Evolutionary conservation across 164 flowering plant species (phyloP).

Genomic region (Chimonanthus salicifolius): DNA sequence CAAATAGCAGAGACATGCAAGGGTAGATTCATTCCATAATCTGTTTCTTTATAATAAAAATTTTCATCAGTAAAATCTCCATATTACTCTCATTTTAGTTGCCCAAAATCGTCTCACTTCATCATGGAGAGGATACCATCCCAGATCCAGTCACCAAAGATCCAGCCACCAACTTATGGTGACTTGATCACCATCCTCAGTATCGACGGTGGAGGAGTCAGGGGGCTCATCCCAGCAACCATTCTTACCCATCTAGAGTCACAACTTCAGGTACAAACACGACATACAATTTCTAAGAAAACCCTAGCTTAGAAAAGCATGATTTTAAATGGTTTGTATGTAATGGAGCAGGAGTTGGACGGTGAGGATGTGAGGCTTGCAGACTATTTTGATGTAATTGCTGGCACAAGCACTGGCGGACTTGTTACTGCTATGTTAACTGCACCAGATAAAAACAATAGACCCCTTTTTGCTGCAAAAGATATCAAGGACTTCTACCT

Average conservation of each 20-base stretch:
- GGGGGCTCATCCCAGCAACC: constrained; percentile 11
- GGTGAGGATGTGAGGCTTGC: constrained; percentile 29
- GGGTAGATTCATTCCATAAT: no score
- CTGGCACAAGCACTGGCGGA: constrained; percentile 45
- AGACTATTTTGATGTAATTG: constrained; percentile 37
- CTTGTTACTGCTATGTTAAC: constrained; percentile 37
- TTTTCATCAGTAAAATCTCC: background rate
- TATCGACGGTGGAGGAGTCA: constrained; percentile 12
- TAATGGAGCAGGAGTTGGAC: constrained; percentile 21
- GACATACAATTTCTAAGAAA: no score
- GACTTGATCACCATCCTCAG: constrained; percentile 7
- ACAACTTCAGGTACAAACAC: constrained; percentile 7
- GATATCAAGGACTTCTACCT: constrained; percentile 29
- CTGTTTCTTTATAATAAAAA: background rate
- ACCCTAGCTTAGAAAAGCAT: background rate
- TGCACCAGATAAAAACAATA: constrained; percentile 21
- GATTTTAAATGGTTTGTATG: background rate
- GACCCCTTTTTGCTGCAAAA: constrained; percentile 33
- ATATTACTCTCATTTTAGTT: no score
- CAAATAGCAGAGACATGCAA: no score
- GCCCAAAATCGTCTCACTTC: background rate
- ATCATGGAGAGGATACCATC: background rate
- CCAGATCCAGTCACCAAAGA: no score
- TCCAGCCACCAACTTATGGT: constrained; percentile 10
- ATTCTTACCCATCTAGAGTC: constrained; percentile 8